Evolutionary conservation across 2,329 filamentous ascomycete species (phyloP).

Genomic region (Fusarium sp.): DNA sequence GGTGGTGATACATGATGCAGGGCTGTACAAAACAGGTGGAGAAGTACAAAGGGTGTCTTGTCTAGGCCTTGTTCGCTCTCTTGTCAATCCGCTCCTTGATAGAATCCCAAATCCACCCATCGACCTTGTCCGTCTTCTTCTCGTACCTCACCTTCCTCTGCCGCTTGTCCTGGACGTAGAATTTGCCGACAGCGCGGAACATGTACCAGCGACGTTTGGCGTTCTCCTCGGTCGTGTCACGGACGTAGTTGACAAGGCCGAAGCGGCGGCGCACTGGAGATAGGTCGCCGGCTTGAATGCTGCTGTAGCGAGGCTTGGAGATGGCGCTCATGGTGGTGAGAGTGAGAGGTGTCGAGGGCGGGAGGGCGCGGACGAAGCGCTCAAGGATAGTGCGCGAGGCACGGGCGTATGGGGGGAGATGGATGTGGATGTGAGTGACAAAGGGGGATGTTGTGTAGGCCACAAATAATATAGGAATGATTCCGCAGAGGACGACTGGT

Average conservation of each 20-base stretch:
- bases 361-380: conserved; percentile 61
- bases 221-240: conserved; percentile 51
- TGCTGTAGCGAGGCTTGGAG: conserved; percentile 64
- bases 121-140: conserved; percentile 47
- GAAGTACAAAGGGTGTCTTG: background rate
- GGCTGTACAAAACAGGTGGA: background rate
- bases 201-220: conserved; percentile 54
- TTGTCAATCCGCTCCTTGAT: conserved; percentile 49
- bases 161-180: conserved; percentile 51
- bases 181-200: conserved; percentile 53
- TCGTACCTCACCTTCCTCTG: conserved; percentile 38
- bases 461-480: conserved; percentile 74
- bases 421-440: conserved; percentile 78
- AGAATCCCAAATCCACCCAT: conserved; percentile 57
- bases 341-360: conserved; percentile 59
- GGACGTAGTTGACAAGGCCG: conserved; percentile 56
- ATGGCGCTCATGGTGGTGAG: conserved; percentile 68
- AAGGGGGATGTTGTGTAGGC: conserved; percentile 75
- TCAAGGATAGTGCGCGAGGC: conserved; percentile 67
- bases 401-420: conserved; percentile 74
- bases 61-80: conserved; percentile 24
- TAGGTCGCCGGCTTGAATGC: conserved; percentile 54
- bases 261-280: conserved; percentile 46
- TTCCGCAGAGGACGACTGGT: conserved; percentile 69
- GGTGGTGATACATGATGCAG: background rate